Percentiles rank a stretch among this genome's conserved stretches.
These are phyloP conservation scores for Rhynchospora pubera DNA, from an alignment of 176 grass and related monocot species.

Conservation along the genomic window DNA sequence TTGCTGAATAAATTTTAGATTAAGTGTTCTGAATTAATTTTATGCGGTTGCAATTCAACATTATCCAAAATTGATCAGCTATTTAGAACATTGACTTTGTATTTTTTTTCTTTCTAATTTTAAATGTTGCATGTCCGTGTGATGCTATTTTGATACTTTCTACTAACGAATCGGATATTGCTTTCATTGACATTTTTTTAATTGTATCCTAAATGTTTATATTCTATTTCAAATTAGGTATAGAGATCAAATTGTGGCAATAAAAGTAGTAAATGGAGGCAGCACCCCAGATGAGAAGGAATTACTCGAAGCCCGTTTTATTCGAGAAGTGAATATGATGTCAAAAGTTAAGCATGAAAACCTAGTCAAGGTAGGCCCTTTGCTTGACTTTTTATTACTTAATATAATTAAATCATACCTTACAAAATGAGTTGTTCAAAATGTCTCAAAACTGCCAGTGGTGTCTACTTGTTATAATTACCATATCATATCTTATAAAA, in stretches of 20 bases:
- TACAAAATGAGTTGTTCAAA: neutral
- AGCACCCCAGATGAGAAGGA: conserved; percentile 34
- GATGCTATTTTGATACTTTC: neutral
- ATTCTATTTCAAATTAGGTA: conserved; percentile 28
- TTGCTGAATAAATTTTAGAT: no score
- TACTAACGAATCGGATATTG: neutral
- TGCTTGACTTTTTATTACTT: conserved; percentile 6
- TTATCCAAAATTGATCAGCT: neutral
- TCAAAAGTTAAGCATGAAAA: conserved; percentile 52
- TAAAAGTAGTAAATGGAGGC: conserved; percentile 48
- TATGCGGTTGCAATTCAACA: neutral
- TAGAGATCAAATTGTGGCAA: conserved; percentile 41
- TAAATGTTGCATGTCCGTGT: neutral
- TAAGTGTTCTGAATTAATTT: no score
- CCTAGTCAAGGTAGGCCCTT: conserved; percentile 38
- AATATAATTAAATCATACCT: neutral
- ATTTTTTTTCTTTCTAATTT: neutral
- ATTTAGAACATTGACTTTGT: neutral
- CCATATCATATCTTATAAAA: neutral
- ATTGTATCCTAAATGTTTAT: neutral
- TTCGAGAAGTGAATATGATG: conserved; percentile 61
- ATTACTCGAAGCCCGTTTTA: conserved; percentile 35
- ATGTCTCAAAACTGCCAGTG: neutral
- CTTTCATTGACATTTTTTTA: conserved; percentile 15
- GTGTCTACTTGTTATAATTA: neutral